Base-by-base conservation (phyloP, 1,139 yeast genomes). In the Taphrina flavorubra region DNA sequence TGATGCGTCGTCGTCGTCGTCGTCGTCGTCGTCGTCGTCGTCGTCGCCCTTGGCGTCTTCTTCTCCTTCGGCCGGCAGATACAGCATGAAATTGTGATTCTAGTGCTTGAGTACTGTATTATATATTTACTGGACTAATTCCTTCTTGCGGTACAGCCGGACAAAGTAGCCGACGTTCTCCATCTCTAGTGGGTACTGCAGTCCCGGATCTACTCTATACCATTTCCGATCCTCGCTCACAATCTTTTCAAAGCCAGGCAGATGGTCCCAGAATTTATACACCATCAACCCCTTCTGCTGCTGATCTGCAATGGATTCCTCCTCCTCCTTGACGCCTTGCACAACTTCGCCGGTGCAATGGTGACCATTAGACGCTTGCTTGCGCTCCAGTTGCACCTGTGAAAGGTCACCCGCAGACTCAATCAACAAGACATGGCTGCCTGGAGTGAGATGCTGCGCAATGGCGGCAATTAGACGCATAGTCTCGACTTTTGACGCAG, bases 81-180 rank as follows among this genome's bases (percentile, higher is more conserved):
- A 25, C 31, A 25, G 37, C n/a, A 49, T 13, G 7, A 31, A 25
- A 7, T 49, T 49, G 13, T 49, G 34, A 49, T 4, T 49, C 55
- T 49, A 8, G 8, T 18, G 6, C 14, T 13, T 49, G 37, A 3
- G 18, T 14, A 4, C 31, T 25, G 31, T 25, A 25, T 2, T 25
- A 25, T 25, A 25, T 25, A n/a, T n/a, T n/a, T 25, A 25, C n/a
- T 44, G 47, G n/a, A 14, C 13, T 44, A 6, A 49, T 11, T 13
- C 34, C 34, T 16, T 46, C 55, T 63, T 63, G 16, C 62, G 62
- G 20, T 63, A 63, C 40, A 63, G 56, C 34, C 67, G 60, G 4
- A 49, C 59, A 63, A 63, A 63, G 47, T 63, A 63, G 61, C 61
- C 67, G n/a, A 63, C 67, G 37, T 63, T 63, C 55, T 63, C 67